Percentiles rank a stretch among this genome's conserved stretches.
phyloP scores from a whole-genome alignment of 441 rosid genomes.

The Melastoma candidum region DNA sequence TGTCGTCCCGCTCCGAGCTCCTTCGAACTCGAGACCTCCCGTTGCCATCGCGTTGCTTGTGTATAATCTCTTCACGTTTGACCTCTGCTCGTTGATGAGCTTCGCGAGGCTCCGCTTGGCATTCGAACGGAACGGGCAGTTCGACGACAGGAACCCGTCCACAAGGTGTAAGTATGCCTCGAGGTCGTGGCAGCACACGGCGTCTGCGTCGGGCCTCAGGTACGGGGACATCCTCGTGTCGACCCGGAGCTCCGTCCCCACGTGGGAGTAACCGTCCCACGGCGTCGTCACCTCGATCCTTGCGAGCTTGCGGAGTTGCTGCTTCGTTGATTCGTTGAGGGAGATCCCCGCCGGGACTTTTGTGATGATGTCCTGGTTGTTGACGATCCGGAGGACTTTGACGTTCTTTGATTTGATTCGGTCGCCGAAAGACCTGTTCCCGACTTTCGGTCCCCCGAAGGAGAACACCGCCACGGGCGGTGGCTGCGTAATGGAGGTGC shows the following conservation, averaged over 20 bases:
- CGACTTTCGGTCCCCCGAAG: constrained; percentile 62
- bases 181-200: constrained; percentile 63
- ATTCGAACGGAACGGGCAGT: constrained; percentile 80
- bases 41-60: constrained; percentile 49
- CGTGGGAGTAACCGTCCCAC: constrained; percentile 44
- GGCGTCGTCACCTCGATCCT: constrained; percentile 22
- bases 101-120: constrained; percentile 83
- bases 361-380: constrained; percentile 57
- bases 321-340: constrained; percentile 14
- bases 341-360: constrained; percentile 36
- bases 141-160: constrained; percentile 71
- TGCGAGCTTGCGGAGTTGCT: not conserved
- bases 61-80: constrained; percentile 75
- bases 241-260: constrained; percentile 57
- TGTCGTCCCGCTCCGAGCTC: constrained; percentile 28
- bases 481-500: constrained; percentile 15
- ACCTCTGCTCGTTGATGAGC: constrained; percentile 59
- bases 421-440: constrained; percentile 42
- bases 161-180: constrained; percentile 72
- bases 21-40: constrained; percentile 11
- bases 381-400: constrained; percentile 52
- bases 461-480: constrained; percentile 53
- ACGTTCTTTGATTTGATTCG: constrained; percentile 31
- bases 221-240: constrained; percentile 72
- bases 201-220: constrained; percentile 55